Evolutionary conservation across 1,139 yeast species (phyloP).

Genomic region (Yamadazyma oceani): DNA sequence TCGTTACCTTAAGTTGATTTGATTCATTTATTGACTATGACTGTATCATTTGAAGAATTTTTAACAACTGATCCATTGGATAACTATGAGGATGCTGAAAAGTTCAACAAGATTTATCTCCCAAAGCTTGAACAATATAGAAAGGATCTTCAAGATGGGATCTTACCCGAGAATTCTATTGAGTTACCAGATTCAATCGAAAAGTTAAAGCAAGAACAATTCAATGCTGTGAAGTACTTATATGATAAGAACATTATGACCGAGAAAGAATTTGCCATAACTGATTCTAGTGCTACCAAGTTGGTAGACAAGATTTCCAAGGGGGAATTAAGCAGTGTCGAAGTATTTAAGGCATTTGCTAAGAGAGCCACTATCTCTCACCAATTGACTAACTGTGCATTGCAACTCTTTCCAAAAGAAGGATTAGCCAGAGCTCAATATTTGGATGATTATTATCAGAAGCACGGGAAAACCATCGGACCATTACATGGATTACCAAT

Average conservation of each 20-base stretch:
- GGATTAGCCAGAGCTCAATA: conserved; percentile 35
- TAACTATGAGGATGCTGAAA: conserved; percentile 38
- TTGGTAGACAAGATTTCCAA: conserved; percentile 36
- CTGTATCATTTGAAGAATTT: conserved; percentile 21
- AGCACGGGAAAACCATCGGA: conserved; percentile 62
- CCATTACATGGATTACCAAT: conserved; percentile 60
- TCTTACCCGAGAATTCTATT: conserved; percentile 42
- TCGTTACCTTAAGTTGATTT: no score
- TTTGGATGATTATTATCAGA: conserved; percentile 40
- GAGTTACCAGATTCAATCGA: conserved; percentile 43
- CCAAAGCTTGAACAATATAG: conserved; percentile 55
- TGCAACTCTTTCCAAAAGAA: conserved; percentile 34
- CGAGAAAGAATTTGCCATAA: conserved; percentile 45
- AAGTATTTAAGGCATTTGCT: conserved; percentile 51
- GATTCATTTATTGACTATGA: no score
- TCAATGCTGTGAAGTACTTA: conserved; percentile 48
- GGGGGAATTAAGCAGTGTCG: conserved; percentile 39
- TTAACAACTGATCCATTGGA: conserved; percentile 33
- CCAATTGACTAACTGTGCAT: conserved; percentile 38
- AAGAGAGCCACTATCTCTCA: conserved; percentile 46
- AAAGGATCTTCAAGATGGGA: conserved; percentile 38
- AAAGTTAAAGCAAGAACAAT: conserved; percentile 38
- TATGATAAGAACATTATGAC: conserved; percentile 44
- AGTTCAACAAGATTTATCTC: conserved; percentile 34
- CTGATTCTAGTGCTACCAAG: conserved; percentile 41